A percentile compares a stretch with the other conserved stretches of the same genome.
Evolutionary conservation across 2,329 filamentous ascomycete species (phyloP).

Genomic region (Aspergillus tanneri): DNA sequence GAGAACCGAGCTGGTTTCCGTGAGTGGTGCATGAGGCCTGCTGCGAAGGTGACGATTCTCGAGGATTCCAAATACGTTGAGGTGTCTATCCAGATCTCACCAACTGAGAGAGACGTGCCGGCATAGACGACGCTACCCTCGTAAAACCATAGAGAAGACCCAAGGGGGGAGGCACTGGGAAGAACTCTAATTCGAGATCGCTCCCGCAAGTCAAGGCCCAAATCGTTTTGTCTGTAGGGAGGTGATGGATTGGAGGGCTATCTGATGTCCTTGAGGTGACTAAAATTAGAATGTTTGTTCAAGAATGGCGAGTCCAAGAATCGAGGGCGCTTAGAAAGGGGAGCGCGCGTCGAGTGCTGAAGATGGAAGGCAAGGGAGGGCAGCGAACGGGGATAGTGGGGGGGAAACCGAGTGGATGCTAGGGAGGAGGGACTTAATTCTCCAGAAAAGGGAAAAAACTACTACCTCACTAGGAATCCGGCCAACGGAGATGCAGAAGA

Average conservation of each 20-base stretch:
- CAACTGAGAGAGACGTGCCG: conserved; percentile 5
- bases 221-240: neutral
- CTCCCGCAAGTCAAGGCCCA: neutral
- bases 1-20: conserved; percentile 37
- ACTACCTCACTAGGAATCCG: neutral
- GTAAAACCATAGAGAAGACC: conserved; percentile 7
- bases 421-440: conserved; percentile 4
- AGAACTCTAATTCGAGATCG: conserved; percentile 3
- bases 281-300: neutral
- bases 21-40: conserved; percentile 37
- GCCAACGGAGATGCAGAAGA: no score
- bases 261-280: neutral
- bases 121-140: conserved; percentile 13
- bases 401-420: conserved; percentile 4
- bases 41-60: conserved; percentile 4
- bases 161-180: neutral
- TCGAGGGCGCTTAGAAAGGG: conserved; percentile 12
- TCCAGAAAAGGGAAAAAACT: no score
- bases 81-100: conserved; percentile 10
- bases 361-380: conserved; percentile 20
- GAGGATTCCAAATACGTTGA: conserved; percentile 3
- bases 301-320: conserved; percentile 1
- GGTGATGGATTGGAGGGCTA: neutral
- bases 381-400: conserved; percentile 1
- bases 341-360: conserved; percentile 20